Base-by-base conservation (phyloP, 169 alveolate genomes). In the Perkinsus olseni region DNA sequence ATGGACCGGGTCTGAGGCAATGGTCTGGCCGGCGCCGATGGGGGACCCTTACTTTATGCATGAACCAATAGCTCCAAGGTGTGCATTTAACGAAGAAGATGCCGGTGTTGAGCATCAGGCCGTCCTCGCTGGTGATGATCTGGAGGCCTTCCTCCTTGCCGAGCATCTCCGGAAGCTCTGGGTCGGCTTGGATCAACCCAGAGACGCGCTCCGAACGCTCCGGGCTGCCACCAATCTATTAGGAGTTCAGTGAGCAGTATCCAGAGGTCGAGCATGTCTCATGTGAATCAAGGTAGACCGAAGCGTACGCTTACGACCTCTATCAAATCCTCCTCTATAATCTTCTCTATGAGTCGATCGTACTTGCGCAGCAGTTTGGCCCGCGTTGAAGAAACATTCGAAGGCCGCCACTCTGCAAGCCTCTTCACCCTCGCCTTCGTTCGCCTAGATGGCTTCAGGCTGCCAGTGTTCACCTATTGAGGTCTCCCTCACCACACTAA, bases 71-170 rank as follows among this genome's bases (percentile, higher is more conserved):
- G 62, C 62, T 17, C 62, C 62, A 45, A 6, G 62, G 48, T 3
- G 92, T 82, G 48, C 40, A 21, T 74, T 74, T 91, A 38, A 39
- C 31, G 92, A 91, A 91, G 92, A 91, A 91, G 39, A 91, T n/a
- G 21, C 92, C 92, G 24, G 92, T 92, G 91, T 92, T 92, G 74
- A 92, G 93, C 93, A 92, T 92, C 38, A 39, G 74, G 21, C 91
- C 90, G 93, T 92, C 93, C 50, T 92, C 93, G 38, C 62, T n/a
- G 36, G 62, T 48, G 74, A 92, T 38, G 45, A 92, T 36, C 34
- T 50, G 62, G 17, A 45, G 62, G 62, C 62, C 62, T 45, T 45
- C 62, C 62, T 45, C 62, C 62, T 45, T 45, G 62, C 62, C 62
- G 62, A 45, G 62, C 17, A 45, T 6, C 6, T 6, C 62, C 6